Base-by-base conservation (phyloP, 495 filamentous ascomycete genomes). In the Neurospora sp. region DNA sequence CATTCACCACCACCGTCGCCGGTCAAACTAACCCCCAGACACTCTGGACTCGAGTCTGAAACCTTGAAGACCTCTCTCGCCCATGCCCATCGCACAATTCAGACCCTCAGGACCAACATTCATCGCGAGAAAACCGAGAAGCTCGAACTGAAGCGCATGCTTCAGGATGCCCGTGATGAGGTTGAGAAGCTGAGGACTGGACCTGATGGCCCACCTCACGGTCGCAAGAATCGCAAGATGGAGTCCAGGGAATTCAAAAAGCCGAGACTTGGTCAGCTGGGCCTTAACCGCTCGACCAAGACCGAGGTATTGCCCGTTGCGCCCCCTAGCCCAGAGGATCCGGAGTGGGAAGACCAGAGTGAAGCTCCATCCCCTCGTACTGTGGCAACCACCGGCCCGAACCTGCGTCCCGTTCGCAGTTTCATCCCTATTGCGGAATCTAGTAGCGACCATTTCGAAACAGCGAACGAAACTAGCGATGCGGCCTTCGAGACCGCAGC, bases 81-180 rank as follows among this genome's bases (percentile, higher is more conserved):
- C 72, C 96, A 98, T 82, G 96, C 96, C 42, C 95, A 98, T 78
- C 89, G 94, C 69, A 96, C 97, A 88, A 97, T 99, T 71, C 93
- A 98, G 79, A 95, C 93, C 73, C 86, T 98, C 41, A 94, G 97
- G 83, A 92, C 90, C 81, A 97, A 94, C 76, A 92, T 98, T 70
- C 94, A 98, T 80, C 91, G 96, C 37, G 96, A 99, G 82, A 99
- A 97, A 87, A 96, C 95, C 0, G 96, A 99, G 81, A 99, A 97
- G 85, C 88, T 97, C 31, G 96, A 99, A 80, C 86, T 98, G 69
- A 95, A 92, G 81, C 92, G 96, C 72, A 93, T 99, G 89, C 87
- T 99, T 39, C 96, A 97, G 84, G 96, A 99, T 75, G 92, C 94
- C 42, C 90, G 96, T 38, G 96, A 99, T 81, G 96, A 99, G 77